Percentiles rank a stretch among this genome's conserved stretches.
These are phyloP conservation scores for Aspergillus tubingensis DNA, from an alignment of 2,329 filamentous ascomycete species.

Conservation along the genomic window DNA sequence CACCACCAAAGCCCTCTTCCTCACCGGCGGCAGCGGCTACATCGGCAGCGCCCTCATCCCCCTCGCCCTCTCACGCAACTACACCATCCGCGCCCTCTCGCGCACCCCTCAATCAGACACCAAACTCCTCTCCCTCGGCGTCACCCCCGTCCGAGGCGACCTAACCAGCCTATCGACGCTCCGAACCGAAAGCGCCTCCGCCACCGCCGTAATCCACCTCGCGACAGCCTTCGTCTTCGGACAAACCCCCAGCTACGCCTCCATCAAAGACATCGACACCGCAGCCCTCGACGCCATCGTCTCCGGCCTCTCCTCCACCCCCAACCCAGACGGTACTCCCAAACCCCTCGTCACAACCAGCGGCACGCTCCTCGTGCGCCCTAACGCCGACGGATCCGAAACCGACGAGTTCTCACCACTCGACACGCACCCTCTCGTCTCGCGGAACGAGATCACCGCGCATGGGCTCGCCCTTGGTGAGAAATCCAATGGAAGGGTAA, in stretches of 20 bases:
- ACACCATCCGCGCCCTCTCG: slow-evolving; percentile 46
- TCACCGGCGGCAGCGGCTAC: slow-evolving; percentile 50
- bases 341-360: slow-evolving; percentile 41
- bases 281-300: slow-evolving; percentile 42
- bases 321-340: too few relatives aligned
- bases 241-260: slow-evolving; percentile 26
- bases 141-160: slow-evolving; percentile 35
- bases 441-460: too few relatives aligned
- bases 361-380: slow-evolving; percentile 36
- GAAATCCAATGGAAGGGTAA: slow-evolving; percentile 6
- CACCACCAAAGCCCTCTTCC: slow-evolving; percentile 29
- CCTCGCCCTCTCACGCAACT: slow-evolving; percentile 43
- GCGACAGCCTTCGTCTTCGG: slow-evolving; percentile 48
- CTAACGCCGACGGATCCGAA: slow-evolving; percentile 29
- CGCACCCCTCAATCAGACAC: slow-evolving; percentile 37
- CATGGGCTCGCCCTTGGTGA: slow-evolving; percentile 22
- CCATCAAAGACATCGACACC: slow-evolving; percentile 32
- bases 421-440: slow-evolving; percentile 14
- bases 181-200: slow-evolving; percentile 30
- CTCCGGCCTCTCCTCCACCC: slow-evolving; percentile 23
- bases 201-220: slow-evolving; percentile 46
- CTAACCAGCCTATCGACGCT: slow-evolving; percentile 41
- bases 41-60: slow-evolving; percentile 44
- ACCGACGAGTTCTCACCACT: slow-evolving; percentile 24
- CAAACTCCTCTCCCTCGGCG: slow-evolving; percentile 35